Evolutionary conservation across 2,329 filamentous ascomycete species (phyloP), one percentile per base, ranked within the genome.

Genomic region (Ceratocystis harringtonii): DNA sequence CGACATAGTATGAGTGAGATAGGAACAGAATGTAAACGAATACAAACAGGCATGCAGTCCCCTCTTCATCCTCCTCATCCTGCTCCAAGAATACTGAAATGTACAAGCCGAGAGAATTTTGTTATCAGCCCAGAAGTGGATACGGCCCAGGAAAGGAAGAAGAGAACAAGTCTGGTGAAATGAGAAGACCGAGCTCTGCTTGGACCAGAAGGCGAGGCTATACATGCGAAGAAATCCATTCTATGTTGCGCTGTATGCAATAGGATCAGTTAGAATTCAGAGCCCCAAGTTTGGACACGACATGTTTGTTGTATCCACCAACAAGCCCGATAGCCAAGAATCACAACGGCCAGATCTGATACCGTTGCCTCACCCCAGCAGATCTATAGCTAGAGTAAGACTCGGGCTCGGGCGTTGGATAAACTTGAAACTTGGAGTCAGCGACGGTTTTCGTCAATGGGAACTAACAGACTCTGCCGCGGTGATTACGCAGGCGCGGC

Each of bases 121-220:
- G 55, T 36, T 36, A 58, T 58, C 55, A 36, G 55, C 25, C 55
- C 55, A 58, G 55, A 36, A 58, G 55, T 58, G 55, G 55, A 19
- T 58, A 58, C 55, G 28, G 7, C 55, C 10, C 30, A n/a, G 17
- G 28, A 10, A 58, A 58, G 28, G 30, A 58, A 36, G 55, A 25
- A 19, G 48, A 15, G 48, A 19, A 52, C 10, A 28, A 10, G 8
- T 10, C 19, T 52, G 55, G 55, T 32, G 55, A 58, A 58, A 58
- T 58, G 55, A 58, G n/a, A 58, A 58, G 55, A 36, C 55, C 55
- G 55, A 58, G 55, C 55, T 58, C 30, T 32, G 55, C 55, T 32
- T 36, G 15, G 55, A 32, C 55, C 55, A 58, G 55, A 19, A 58
- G 30, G n/a, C 36, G 36, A 30, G 32, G 17, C 28, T 58, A 36